Percentiles rank a stretch among this genome's conserved stretches.
Conservation (phyloP, 2,329 filamentous ascomycete species). For the Fusarium stilboides region DNA sequence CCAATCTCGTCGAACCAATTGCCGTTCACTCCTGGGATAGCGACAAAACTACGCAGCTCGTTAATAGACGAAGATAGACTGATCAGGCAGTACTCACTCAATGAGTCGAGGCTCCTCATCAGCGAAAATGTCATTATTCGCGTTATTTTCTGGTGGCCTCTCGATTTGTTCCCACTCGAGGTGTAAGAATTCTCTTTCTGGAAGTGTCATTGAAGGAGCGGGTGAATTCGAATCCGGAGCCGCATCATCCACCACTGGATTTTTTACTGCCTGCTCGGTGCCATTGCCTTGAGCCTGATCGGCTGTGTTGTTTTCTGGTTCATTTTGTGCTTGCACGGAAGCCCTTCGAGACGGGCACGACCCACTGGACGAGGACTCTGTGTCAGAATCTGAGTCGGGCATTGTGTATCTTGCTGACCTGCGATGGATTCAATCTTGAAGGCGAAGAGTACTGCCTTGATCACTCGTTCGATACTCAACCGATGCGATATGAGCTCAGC, state of each 20-base stretch:
- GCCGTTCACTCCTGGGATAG: background rate
- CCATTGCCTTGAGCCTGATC: no score
- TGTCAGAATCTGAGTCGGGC: background rate
- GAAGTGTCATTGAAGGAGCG: background rate
- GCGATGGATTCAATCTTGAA: background rate
- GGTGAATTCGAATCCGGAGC: no score
- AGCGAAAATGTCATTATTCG: background rate
- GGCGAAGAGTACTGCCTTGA: no score
- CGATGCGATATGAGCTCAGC: no score
- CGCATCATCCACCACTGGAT: no score
- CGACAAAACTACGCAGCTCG: background rate
- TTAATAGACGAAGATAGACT: background rate
- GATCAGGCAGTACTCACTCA: background rate
- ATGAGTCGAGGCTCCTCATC: background rate
- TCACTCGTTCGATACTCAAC: background rate
- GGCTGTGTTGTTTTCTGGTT: accelerated
- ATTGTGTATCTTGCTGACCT: background rate
- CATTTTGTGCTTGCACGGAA: background rate
- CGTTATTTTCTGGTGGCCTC: accelerated
- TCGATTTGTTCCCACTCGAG: background rate
- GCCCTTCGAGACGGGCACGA: background rate
- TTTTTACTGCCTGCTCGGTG: accelerated
- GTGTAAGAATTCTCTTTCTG: background rate
- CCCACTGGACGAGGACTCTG: background rate
- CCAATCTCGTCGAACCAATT: background rate